Base-by-base conservation (phyloP, 768 basidiomycete species). In the Fibroporia radiculosa region DNA sequence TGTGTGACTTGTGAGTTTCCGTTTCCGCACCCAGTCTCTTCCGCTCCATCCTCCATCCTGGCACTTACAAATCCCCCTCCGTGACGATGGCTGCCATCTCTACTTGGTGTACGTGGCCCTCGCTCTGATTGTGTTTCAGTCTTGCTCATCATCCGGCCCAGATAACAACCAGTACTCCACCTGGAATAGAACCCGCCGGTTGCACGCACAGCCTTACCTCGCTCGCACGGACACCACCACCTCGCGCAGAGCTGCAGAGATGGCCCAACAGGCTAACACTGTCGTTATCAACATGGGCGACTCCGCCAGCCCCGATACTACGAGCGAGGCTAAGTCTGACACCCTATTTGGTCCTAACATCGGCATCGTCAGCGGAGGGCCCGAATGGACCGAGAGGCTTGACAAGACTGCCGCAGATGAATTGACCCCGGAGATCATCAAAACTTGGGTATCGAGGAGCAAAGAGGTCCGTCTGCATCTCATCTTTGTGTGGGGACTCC, bases 261-360 rank as follows among this genome's bases (percentile, higher is more conserved):
- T 78, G 73, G 71, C 73, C 1, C 68, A 69, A 48, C 43, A 49
- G 23, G 40, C 49, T 26, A n/a, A n/a, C n/a, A 52, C 56, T 28
- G 54, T 60, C 24, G 57, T 64, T 31, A 56, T 62, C 48, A 65
- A 65, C 50, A 62, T 66, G 58, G 53, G 54, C 25, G 62, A 62
- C 42, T 45, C 60, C 36, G 24, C 45, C 33, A 27, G 44, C 37
- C 48, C 52, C 16, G 31, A 52, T 27, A 50, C 57, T 1, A 55
- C 52, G 42, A 74, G 72, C 55, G 73, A 79, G 36, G 82, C 78
- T 59, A 77, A 78, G 33, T 77, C 78, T 11, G 87, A 92, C 48
- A 83, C 88, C 0, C 75, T 96, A 35, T 96, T 95, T 63, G 93
- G 93, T 0, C 93, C 93, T 7, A 87, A 84, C 61, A 86, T 96